Evolutionary conservation across 805 yeast species (phyloP).

Genomic region (Blastobotrys parvus): DNA sequence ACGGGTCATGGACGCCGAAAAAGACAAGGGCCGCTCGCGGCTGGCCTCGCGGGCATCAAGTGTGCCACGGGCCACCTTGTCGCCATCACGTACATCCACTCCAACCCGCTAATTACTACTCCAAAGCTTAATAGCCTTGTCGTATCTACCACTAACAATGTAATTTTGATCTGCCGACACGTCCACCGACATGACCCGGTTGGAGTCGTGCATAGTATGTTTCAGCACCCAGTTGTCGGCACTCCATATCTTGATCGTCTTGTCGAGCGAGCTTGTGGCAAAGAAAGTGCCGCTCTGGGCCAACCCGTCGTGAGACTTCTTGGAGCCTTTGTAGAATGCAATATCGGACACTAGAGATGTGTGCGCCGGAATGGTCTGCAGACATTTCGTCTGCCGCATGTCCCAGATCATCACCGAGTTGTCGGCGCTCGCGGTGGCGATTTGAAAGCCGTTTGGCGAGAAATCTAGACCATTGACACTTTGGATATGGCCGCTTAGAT

Average conservation of each 20-base stretch:
- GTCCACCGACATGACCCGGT: constrained; percentile 68
- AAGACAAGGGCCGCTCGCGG: constrained; percentile 15
- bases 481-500: constrained; percentile 58
- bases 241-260: constrained; percentile 48
- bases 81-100: constrained; percentile 4
- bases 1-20: constrained; percentile 15
- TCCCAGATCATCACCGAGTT: constrained; percentile 82
- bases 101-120: not conserved
- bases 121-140: constrained; percentile 68
- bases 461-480: constrained; percentile 68
- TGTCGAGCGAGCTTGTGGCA: constrained; percentile 65
- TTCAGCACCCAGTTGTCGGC: constrained; percentile 62
- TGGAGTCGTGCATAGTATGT: constrained; percentile 47
- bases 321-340: constrained; percentile 34
- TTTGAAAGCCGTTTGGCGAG: constrained; percentile 63
- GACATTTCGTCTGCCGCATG: constrained; percentile 42
- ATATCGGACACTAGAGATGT: constrained; percentile 61
- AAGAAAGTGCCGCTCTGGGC: constrained; percentile 39
- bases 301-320: constrained; percentile 21
- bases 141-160: constrained; percentile 75
- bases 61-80: constrained; percentile 17
- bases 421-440: constrained; percentile 83
- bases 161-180: constrained; percentile 33
- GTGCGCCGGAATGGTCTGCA: constrained; percentile 62
- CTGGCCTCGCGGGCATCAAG: constrained; percentile 17